Conservation (phyloP, 23 red algal species). For the Porphyridium purpureum region DNA sequence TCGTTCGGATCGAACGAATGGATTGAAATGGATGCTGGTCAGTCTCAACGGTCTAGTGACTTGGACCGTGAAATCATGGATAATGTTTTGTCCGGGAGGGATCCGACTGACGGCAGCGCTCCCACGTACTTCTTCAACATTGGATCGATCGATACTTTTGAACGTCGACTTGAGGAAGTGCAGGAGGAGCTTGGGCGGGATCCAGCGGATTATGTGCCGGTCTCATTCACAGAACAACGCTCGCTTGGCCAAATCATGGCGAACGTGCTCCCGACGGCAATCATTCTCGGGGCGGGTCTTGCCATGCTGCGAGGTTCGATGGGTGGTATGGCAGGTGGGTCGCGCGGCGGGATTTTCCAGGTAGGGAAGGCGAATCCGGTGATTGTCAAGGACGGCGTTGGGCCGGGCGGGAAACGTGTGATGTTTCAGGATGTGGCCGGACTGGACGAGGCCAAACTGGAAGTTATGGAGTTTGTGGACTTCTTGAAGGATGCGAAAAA, state of each 20-base stretch:
- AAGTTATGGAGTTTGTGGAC: slow-evolving; percentile 99
- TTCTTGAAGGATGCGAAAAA: slow-evolving; percentile 73
- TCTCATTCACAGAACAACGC: slow-evolving; percentile 53
- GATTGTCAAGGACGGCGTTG: slow-evolving; percentile 36
- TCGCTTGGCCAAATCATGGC: slow-evolving; percentile 20
- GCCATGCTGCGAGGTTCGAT: slow-evolving; percentile 41
- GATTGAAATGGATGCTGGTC: neutral
- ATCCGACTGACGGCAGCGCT: neutral
- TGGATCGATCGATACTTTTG: slow-evolving; percentile 77
- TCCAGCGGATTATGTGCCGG: slow-evolving; percentile 70
- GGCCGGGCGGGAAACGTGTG: slow-evolving; percentile 20
- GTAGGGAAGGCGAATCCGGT: slow-evolving; percentile 94
- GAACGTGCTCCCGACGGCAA: slow-evolving; percentile 66
- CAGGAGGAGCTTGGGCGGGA: slow-evolving; percentile 77
- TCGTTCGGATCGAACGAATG: neutral
- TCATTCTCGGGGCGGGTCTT: slow-evolving; percentile 59
- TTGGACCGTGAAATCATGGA: neutral
- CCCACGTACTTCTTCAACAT: neutral
- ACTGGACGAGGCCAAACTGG: slow-evolving; percentile 94
- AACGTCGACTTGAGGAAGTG: slow-evolving; percentile 64
- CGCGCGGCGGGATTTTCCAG: slow-evolving; percentile 80
- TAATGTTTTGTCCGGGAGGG: neutral
- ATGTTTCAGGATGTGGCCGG: slow-evolving; percentile 88
- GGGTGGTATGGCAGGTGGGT: slow-evolving; percentile 30
- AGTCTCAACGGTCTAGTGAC: neutral